These are phyloP conservation scores for Litchi chinensis DNA, from an alignment of 345 rosid genomes.

Conservation along the genomic window DNA sequence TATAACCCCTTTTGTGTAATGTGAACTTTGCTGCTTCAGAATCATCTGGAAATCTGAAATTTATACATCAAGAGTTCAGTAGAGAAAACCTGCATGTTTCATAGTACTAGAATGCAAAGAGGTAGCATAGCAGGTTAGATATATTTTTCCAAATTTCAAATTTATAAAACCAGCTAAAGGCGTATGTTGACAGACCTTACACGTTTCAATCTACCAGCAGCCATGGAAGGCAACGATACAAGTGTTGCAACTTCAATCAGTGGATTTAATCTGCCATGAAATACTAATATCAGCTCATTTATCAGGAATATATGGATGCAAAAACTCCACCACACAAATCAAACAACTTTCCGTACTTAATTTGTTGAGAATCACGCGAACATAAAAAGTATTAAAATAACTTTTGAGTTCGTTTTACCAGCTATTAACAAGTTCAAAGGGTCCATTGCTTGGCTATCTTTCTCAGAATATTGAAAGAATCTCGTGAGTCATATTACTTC, in stretches of 20 bases:
- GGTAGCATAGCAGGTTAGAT: not conserved
- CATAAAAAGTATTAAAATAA: not conserved
- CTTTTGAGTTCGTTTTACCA: not conserved
- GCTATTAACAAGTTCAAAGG: not conserved
- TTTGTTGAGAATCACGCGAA: constrained; percentile 23
- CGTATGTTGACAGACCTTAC: constrained; percentile 30
- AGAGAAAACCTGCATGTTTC: not conserved
- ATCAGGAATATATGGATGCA: not conserved
- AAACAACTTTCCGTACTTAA: constrained; percentile 3
- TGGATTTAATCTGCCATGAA: constrained; percentile 21
- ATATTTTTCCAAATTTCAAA: not conserved
- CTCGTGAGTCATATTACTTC: not conserved
- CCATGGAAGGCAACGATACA: constrained; percentile 26
- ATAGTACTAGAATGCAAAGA: not conserved
- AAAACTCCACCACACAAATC: constrained; percentile 15
- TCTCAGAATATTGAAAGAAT: not conserved
- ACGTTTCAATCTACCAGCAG: constrained; percentile 29
- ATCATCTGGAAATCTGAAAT: constrained; percentile 45
- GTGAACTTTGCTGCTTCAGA: constrained; percentile 20
- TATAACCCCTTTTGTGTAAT: not conserved
- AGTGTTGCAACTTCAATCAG: constrained; percentile 14
- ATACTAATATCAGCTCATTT: not conserved
- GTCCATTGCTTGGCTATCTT: not conserved
- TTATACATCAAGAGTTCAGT: not conserved
- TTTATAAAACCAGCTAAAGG: not conserved